Conservation (phyloP, 2,329 filamentous ascomycete genomes). For the Ceratocystis alfenasii region DNA sequence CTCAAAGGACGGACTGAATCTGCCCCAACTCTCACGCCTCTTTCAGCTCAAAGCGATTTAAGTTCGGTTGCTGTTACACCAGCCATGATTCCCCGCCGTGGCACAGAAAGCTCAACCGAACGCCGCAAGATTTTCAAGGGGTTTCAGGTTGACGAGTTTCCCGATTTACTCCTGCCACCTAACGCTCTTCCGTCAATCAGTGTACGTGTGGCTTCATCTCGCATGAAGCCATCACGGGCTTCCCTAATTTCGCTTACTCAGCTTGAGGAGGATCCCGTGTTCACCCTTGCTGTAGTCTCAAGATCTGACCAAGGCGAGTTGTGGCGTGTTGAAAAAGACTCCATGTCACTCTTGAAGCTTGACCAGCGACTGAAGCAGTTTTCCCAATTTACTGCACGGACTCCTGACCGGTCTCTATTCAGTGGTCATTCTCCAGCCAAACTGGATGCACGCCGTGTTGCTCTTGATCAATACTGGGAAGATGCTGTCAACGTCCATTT, state of each 20-base stretch:
- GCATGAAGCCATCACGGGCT: constrained; percentile 82
- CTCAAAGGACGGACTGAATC: constrained; percentile 6
- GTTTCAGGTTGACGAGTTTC: constrained; percentile 73
- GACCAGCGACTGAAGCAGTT: constrained; percentile 65
- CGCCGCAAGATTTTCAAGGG: constrained; percentile 56
- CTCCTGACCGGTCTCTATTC: constrained; percentile 78
- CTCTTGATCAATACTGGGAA: constrained; percentile 76
- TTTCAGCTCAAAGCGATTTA: constrained; percentile 30
- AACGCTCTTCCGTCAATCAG: constrained; percentile 79
- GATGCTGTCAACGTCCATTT: constrained; percentile 71
- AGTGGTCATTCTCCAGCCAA: constrained; percentile 87
- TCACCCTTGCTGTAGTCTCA: constrained; percentile 75
- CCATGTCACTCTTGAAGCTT: constrained; percentile 63
- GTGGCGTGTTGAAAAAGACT: constrained; percentile 92
- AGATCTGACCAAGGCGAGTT: constrained; percentile 66
- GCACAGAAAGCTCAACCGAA: constrained; percentile 33
- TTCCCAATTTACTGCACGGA: constrained; percentile 57
- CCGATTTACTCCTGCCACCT: constrained; percentile 71
- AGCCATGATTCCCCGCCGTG: constrained; percentile 7
- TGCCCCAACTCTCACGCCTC: constrained; percentile 9
- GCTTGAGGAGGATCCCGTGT: constrained; percentile 83
- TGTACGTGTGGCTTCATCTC: constrained; percentile 80
- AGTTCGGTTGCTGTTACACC: constrained; percentile 10
- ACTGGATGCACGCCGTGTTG: constrained; percentile 71
- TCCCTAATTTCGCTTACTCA: constrained; percentile 71